These are phyloP conservation scores for Apiotrichum domesticum DNA, from an alignment of 1,284 basidiomycete genomes.

Conservation along the genomic window DNA sequence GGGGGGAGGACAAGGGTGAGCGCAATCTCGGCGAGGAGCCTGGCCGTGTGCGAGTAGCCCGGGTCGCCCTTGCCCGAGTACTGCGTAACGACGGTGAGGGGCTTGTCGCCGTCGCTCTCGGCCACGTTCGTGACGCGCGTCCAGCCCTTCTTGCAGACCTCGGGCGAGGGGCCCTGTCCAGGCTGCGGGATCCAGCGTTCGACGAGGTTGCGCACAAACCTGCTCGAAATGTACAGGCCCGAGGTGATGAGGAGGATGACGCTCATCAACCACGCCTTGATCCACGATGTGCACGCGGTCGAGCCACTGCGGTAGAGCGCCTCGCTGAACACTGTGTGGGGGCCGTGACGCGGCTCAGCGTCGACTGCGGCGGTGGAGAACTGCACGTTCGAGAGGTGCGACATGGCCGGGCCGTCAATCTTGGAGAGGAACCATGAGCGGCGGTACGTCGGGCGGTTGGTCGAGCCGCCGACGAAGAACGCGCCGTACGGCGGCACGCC, in stretches of 20 bases:
- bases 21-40: constrained; percentile 72
- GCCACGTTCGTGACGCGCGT: constrained; percentile 58
- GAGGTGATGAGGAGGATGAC: constrained; percentile 22
- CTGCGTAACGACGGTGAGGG: constrained; percentile 56
- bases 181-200: constrained; percentile 53
- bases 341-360: constrained; percentile 53
- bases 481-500: constrained; percentile 47
- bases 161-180: constrained; percentile 57
- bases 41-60: constrained; percentile 64
- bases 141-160: constrained; percentile 52
- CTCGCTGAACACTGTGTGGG: constrained; percentile 67
- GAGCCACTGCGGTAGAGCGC: background rate
- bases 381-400: background rate
- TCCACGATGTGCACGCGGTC: background rate
- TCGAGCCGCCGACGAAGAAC: constrained; percentile 58
- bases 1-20: constrained; percentile 56
- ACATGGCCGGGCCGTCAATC: constrained; percentile 5
- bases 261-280: constrained; percentile 16
- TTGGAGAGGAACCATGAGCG: constrained; percentile 70
- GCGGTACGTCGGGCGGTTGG: constrained; percentile 65
- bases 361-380: background rate
- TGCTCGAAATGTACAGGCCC: constrained; percentile 30
- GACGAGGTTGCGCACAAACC: constrained; percentile 37
- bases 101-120: constrained; percentile 45
- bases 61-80: constrained; percentile 68